phyloP scores from a whole-genome alignment of 139 green algal genomes.

The Coelastrella sp. region DNA sequence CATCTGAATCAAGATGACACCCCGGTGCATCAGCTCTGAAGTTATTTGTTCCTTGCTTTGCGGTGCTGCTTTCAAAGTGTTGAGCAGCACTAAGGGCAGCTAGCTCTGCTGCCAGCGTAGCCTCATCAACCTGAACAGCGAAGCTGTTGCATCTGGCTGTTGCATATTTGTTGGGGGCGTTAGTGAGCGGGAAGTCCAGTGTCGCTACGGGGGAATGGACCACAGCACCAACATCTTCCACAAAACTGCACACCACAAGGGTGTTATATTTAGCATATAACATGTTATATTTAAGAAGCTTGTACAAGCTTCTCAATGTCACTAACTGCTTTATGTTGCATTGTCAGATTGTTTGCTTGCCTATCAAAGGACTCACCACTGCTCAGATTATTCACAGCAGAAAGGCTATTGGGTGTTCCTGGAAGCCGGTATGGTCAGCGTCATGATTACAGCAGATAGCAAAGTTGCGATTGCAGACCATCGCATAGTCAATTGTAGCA shows the following conservation, averaged over 20 bases:
- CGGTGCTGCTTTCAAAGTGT: neutral
- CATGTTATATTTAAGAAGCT: neutral
- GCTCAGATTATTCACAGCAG: neutral
- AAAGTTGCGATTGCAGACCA: no score
- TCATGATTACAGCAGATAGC: no score
- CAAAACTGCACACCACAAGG: slow-evolving; percentile 1
- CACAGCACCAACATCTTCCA: neutral
- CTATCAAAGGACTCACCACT: neutral
- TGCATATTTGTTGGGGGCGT: neutral
- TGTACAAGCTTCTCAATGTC: neutral
- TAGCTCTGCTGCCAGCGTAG: neutral
- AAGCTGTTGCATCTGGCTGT: neutral
- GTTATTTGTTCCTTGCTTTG: no score
- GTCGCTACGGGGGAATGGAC: neutral
- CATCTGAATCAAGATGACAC: no score
- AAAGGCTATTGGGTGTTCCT: neutral
- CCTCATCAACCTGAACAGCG: neutral
- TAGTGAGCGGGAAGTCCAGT: slow-evolving; percentile 30
- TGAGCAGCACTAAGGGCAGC: neutral
- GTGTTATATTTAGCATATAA: neutral
- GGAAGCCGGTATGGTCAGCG: neutral
- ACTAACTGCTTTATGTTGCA: no score
- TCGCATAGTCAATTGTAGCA: no score
- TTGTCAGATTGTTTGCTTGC: neutral
- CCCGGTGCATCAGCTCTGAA: no score